Conservation (phyloP, 345 rosid species). For the Orychophragmus violaceus region DNA sequence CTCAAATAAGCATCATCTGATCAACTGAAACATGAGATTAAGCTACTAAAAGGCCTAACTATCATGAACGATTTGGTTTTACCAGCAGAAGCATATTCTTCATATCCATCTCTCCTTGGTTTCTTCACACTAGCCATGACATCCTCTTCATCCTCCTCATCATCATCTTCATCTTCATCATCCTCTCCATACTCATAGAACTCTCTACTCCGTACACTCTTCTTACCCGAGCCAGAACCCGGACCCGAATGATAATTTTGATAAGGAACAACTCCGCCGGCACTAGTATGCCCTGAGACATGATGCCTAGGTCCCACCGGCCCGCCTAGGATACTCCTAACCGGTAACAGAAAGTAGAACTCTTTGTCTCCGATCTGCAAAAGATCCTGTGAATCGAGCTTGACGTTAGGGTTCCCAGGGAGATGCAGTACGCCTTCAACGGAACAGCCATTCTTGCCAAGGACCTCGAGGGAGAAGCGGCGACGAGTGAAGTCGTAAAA, state of each 20-base stretch:
- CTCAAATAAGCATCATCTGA: not conserved
- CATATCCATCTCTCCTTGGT: constrained; percentile 63
- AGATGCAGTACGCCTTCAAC: constrained; percentile 98
- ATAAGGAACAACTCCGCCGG: constrained; percentile 35
- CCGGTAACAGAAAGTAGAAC: constrained; percentile 82
- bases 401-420: constrained; percentile 86
- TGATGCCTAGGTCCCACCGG: constrained; percentile 65
- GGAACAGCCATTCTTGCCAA: constrained; percentile 95
- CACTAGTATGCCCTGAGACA: constrained; percentile 24
- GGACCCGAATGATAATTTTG: constrained; percentile 44
- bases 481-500: constrained; percentile 94
- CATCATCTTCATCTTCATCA: constrained; percentile 18
- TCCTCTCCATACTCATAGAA: constrained; percentile 51
- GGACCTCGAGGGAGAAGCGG: constrained; percentile 91
- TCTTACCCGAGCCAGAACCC: constrained; percentile 43
- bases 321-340: constrained; percentile 81
- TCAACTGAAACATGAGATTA: not conserved
- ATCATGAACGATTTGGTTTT: constrained; percentile 31
- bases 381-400: constrained; percentile 91
- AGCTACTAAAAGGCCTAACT: not conserved
- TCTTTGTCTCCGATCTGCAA: constrained; percentile 95
- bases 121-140: constrained; percentile 68
- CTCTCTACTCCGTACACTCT: constrained; percentile 56
- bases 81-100: constrained; percentile 55
- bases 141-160: constrained; percentile 44